Evolutionary conservation across 192 early-diverging fungal species (phyloP).

Genomic region (Coemansia sp.): DNA sequence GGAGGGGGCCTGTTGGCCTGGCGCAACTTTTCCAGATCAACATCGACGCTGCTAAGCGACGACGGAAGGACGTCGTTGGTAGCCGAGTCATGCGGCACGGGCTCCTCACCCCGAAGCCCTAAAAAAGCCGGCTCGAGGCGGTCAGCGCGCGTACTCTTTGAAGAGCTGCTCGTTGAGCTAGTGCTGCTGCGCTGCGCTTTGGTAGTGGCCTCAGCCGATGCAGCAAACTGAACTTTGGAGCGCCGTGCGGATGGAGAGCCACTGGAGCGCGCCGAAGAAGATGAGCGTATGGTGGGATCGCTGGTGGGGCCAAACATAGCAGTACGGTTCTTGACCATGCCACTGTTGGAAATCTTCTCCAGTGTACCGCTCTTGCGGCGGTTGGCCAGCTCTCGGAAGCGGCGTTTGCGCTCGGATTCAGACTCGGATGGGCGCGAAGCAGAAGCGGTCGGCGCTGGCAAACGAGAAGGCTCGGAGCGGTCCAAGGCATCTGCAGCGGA

Average conservation of each 20-base stretch:
- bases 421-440: constrained; percentile 19
- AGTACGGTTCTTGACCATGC: constrained; percentile 40
- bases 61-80: constrained; percentile 18
- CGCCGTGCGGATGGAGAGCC: constrained; percentile 1
- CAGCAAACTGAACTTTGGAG: constrained; percentile 20
- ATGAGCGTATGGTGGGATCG: constrained; percentile 11
- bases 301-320: constrained; percentile 33
- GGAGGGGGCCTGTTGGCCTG: constrained; percentile 23
- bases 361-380: constrained; percentile 54
- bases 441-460: neutral
- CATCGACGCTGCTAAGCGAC: constrained; percentile 26
- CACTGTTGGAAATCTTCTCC: constrained; percentile 45
- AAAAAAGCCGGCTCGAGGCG: constrained; percentile 36
- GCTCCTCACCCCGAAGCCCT: constrained; percentile 45
- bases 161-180: too few species aligned
- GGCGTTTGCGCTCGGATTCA: constrained; percentile 30
- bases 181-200: too few species aligned
- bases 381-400: constrained; percentile 37
- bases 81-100: constrained; percentile 16
- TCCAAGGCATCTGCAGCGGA: constrained; percentile 1
- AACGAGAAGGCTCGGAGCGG: constrained; percentile 7
- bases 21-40: constrained; percentile 30
- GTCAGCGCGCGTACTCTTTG: neutral
- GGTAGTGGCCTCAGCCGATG: neutral
- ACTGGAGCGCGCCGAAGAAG: constrained; percentile 4